Evolutionary conservation across 2,329 filamentous ascomycete species (phyloP), one percentile per base, ranked within the genome.

Genomic region (Penicillium sclerotigenum): DNA sequence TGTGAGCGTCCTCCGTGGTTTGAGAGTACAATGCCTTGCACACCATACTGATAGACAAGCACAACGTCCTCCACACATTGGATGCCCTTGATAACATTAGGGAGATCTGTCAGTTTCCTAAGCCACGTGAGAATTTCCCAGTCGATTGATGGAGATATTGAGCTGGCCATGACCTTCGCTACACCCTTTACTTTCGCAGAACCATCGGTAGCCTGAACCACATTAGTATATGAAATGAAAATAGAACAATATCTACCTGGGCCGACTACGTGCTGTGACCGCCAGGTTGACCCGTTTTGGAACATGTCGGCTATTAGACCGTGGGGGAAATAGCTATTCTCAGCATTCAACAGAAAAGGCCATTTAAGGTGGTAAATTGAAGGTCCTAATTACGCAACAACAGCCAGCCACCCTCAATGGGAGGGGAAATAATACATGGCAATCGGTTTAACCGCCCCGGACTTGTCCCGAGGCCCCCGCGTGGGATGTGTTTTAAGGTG

Each of bases 11-110:
- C 80, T 2, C 80, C 73, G 42, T 75, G 73, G 22, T 75, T 75
- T 1, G 68, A 71, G 0, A 76, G 62, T 1, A 75, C 64, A 9
- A 75, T 69, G 0, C 80, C 81, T 43, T 81, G 75, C 4, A 77
- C 73, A 0, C 80, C 79, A 47, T 75, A 56, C 52, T 74, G 55
- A 11, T 77, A 72, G 0, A 81, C 81, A 18, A 77, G 59, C 28
- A 73, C 68, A 0, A 80, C 80, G 55, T 84, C 81, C 16, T 79
- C 77, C 1, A 77, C 75, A 42, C 77, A 77, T 52, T 81, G 75
- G 18, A 84, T 68, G 0, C 73, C 73, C 45, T 75, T 75, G 16
- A 75, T 65, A 6, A 74, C 72, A 1, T 75, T 57, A 26, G 74
- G 68, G 14, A 75, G 64, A 11, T 63, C 55, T n/a, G 68, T 71